Conservation (phyloP, 2,329 filamentous ascomycete species). For the Ramularia endophylla region DNA sequence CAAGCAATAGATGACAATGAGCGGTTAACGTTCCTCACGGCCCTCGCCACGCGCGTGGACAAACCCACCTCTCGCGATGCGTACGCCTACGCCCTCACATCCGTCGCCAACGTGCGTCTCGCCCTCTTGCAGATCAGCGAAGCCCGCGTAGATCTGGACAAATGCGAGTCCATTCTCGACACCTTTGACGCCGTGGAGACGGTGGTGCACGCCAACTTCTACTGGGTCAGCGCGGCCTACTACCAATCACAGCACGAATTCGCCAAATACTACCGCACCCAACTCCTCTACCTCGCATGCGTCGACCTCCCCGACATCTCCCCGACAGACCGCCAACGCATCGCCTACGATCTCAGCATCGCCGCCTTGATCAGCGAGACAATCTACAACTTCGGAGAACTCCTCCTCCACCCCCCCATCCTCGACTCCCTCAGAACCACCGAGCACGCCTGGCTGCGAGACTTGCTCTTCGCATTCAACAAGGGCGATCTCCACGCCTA, state of each 20-base stretch:
- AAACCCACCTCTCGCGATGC: conserved; percentile 91
- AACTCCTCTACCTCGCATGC: conserved; percentile 94
- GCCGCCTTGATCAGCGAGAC: conserved; percentile 87
- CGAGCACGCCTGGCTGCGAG: conserved; percentile 79
- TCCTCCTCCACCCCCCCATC: conserved; percentile 89
- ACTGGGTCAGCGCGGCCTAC: conserved; percentile 90
- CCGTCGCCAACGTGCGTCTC: conserved; percentile 82
- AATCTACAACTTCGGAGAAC: conserved; percentile 99
- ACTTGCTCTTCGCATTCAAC: conserved; percentile 97
- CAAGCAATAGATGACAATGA: conserved; percentile 67
- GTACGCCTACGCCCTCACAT: conserved; percentile 87
- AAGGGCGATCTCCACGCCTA: conserved; percentile 85
- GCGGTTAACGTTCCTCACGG: conserved; percentile 75
- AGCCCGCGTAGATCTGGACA: conserved; percentile 78
- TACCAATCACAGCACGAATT: conserved; percentile 89
- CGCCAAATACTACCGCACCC: conserved; percentile 94
- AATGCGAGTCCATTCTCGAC: conserved; percentile 81
- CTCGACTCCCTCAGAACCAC: conserved; percentile 74
- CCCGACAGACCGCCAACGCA: conserved; percentile 66
- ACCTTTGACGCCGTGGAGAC: conserved; percentile 92
- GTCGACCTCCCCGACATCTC: conserved; percentile 75
- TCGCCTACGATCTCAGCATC: conserved; percentile 88
- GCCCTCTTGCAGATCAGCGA: conserved; percentile 72
- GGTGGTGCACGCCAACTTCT: conserved; percentile 92
- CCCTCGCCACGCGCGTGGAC: conserved; percentile 81